A percentile compares a stretch with the other conserved stretches of the same genome.
Evolutionary conservation across 805 yeast genomes (phyloP).

Genomic region (Wickerhamomyces queroliae): DNA sequence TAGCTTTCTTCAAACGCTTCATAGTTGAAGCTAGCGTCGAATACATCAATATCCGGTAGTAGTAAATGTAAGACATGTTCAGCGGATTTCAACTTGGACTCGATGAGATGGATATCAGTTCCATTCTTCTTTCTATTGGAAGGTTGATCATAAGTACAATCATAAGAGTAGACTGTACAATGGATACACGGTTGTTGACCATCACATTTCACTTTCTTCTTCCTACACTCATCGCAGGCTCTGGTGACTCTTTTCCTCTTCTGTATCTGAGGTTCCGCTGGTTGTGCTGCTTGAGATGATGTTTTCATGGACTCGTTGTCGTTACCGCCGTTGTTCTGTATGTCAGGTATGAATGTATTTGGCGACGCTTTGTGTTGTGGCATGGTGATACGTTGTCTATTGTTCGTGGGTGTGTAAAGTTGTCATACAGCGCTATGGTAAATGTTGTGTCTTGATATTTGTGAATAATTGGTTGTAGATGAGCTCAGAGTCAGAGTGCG

Average conservation of each 20-base stretch:
- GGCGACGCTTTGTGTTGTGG: background rate
- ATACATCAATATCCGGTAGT: slow-evolving; percentile 34
- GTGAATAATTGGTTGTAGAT: too few relatives aligned
- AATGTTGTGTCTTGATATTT: too few relatives aligned
- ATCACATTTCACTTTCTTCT: slow-evolving; percentile 70
- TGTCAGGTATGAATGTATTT: background rate
- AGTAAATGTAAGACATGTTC: slow-evolving; percentile 28
- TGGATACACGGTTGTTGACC: slow-evolving; percentile 77
- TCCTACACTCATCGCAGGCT: slow-evolving; percentile 14
- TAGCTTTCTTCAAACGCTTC: slow-evolving; percentile 17
- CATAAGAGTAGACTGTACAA: slow-evolving; percentile 79
- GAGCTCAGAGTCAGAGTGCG: too few relatives aligned
- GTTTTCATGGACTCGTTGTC: too few relatives aligned
- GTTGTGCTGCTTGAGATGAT: background rate
- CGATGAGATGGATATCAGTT: slow-evolving; percentile 26
- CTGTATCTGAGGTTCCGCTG: slow-evolving; percentile 16
- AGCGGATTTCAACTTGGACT: slow-evolving; percentile 28
- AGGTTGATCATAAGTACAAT: slow-evolving; percentile 74
- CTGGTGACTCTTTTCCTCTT: slow-evolving; percentile 63
- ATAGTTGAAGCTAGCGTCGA: slow-evolving; percentile 24
- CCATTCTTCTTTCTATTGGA: slow-evolving; percentile 36
- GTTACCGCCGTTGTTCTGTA: too few relatives aligned
- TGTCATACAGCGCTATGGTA: too few relatives aligned
- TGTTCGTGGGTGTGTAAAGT: too few relatives aligned
- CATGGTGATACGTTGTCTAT: too few relatives aligned